A percentile compares a stretch with the other conserved stretches of the same genome.
phyloP scores from a whole-genome alignment of 1,284 basidiomycete species.

The Singerocomus inundabilis region DNA sequence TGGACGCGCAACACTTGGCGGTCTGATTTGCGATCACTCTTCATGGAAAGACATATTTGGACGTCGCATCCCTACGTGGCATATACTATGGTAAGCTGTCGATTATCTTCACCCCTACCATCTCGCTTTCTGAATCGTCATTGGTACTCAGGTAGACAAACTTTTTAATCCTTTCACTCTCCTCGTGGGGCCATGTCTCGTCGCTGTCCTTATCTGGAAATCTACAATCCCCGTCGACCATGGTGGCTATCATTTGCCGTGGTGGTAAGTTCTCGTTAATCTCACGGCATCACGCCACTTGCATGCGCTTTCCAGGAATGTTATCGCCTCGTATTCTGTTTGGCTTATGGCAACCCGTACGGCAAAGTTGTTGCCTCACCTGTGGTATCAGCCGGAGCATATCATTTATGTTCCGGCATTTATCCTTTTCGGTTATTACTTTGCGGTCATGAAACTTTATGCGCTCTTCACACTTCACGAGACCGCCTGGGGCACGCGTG shows the following conservation, averaged over 20 bases:
- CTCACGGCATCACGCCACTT: slow-evolving; percentile 1
- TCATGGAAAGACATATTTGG: slow-evolving; percentile 87
- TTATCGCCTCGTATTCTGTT: slow-evolving; percentile 70
- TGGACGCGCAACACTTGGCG: slow-evolving; percentile 96
- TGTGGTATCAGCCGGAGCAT: slow-evolving; percentile 83
- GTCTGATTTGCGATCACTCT: slow-evolving; percentile 82
- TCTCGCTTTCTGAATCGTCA: neutral
- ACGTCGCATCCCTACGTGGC: slow-evolving; percentile 87
- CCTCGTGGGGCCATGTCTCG: slow-evolving; percentile 77
- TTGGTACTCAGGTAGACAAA: slow-evolving; percentile 70
- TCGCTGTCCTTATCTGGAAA: slow-evolving; percentile 75
- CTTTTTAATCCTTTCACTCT: slow-evolving; percentile 89
- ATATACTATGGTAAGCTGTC: slow-evolving; percentile 73
- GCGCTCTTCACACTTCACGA: too few species aligned
- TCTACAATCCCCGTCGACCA: slow-evolving; percentile 64
- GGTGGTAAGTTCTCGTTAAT: slow-evolving; percentile 55
- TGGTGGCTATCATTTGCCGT: slow-evolving; percentile 86
- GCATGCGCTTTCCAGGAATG: slow-evolving; percentile 54
- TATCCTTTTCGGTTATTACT: slow-evolving; percentile 71
- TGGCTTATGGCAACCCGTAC: slow-evolving; percentile 85
- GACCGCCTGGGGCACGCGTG: too few species aligned
- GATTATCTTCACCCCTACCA: neutral
- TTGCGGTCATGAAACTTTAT: too few species aligned
- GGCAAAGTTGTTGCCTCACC: slow-evolving; percentile 83
- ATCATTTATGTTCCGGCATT: slow-evolving; percentile 91